Percentiles rank a stretch among this genome's conserved stretches.
These are phyloP conservation scores for Tetrapyrgos nigripes DNA, from an alignment of 1,284 basidiomycete species.

Conservation along the genomic window DNA sequence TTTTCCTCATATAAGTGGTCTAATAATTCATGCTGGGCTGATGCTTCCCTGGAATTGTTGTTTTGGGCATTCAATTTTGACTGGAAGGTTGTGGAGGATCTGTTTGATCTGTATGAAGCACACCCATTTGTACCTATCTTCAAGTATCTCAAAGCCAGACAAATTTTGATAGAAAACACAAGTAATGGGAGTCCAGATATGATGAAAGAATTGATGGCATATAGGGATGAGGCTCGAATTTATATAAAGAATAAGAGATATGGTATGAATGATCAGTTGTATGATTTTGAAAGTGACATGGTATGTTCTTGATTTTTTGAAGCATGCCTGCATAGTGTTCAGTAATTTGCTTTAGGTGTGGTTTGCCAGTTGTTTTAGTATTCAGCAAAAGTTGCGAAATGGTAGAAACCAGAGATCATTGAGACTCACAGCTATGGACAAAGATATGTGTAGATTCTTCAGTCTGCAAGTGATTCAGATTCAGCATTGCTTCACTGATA, in stretches of 20 bases:
- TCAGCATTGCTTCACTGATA: neutral
- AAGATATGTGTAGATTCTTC: neutral
- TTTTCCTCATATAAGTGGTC: neutral
- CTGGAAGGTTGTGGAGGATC: neutral
- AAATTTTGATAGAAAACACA: neutral
- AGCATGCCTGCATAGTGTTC: too few species aligned
- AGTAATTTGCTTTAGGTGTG: neutral
- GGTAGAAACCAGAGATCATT: neutral
- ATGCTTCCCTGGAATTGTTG: conserved; percentile 1
- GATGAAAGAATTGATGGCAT: neutral
- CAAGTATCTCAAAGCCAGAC: neutral
- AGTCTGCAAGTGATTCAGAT: neutral
- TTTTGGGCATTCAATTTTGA: neutral
- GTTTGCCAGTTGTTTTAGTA: neutral
- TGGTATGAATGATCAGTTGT: neutral
- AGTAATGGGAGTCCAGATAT: neutral
- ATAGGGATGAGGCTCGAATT: neutral
- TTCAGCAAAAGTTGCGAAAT: neutral
- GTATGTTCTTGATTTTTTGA: neutral
- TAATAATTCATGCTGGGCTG: conserved; percentile 6
- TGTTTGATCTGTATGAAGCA: neutral
- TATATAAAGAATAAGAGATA: conserved; percentile 1
- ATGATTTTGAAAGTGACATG: neutral
- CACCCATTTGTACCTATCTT: neutral
- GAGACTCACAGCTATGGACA: neutral